These are phyloP conservation scores for Paraconiothyrium brasiliense DNA, from an alignment of 2,329 filamentous ascomycete species.

Conservation along the genomic window DNA sequence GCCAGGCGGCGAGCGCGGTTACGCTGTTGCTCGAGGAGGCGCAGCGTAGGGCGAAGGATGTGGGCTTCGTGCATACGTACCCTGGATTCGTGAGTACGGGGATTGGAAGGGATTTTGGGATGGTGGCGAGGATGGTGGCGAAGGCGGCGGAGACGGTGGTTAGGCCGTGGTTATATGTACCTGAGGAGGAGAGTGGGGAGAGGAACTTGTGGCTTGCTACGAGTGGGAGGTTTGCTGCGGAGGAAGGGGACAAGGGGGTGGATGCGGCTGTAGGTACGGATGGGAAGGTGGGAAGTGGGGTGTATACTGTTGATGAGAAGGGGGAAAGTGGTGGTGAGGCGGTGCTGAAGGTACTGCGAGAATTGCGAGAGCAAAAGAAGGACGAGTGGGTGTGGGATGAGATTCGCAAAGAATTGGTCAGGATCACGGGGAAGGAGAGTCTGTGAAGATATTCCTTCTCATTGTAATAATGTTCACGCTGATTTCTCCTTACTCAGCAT, in stretches of 20 bases:
- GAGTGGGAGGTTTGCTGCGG: slow-evolving; percentile 42
- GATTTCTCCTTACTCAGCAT: slow-evolving; percentile 36
- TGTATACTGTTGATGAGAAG: slow-evolving; percentile 43
- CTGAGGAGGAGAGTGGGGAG: slow-evolving; percentile 44
- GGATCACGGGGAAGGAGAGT: slow-evolving; percentile 24
- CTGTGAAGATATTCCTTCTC: neutral
- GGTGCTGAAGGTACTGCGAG: slow-evolving; percentile 37
- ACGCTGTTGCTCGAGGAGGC: slow-evolving; percentile 36
- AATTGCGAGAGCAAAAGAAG: slow-evolving; percentile 38
- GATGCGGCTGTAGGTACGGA: slow-evolving; percentile 34
- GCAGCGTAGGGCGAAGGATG: slow-evolving; percentile 30
- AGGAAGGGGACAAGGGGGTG: slow-evolving; percentile 26
- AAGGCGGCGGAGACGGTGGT: slow-evolving; percentile 19
- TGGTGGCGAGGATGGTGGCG: slow-evolving; percentile 22
- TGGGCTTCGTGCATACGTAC: slow-evolving; percentile 42
- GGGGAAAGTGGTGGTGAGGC: slow-evolving; percentile 35
- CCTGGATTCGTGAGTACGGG: slow-evolving; percentile 37
- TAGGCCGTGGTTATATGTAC: slow-evolving; percentile 31
- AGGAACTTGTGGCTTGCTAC: slow-evolving; percentile 48
- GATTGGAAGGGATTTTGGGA: slow-evolving; percentile 27
- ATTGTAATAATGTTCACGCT: neutral
- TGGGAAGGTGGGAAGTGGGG: slow-evolving; percentile 43
- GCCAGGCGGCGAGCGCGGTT: slow-evolving; percentile 33
- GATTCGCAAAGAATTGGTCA: slow-evolving; percentile 18
- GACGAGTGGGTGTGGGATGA: slow-evolving; percentile 43